A percentile compares a stretch with the other conserved stretches of the same genome.
Conservation (phyloP, 2,329 filamentous ascomycete species). For the Scedosporium dehoogii region DNA sequence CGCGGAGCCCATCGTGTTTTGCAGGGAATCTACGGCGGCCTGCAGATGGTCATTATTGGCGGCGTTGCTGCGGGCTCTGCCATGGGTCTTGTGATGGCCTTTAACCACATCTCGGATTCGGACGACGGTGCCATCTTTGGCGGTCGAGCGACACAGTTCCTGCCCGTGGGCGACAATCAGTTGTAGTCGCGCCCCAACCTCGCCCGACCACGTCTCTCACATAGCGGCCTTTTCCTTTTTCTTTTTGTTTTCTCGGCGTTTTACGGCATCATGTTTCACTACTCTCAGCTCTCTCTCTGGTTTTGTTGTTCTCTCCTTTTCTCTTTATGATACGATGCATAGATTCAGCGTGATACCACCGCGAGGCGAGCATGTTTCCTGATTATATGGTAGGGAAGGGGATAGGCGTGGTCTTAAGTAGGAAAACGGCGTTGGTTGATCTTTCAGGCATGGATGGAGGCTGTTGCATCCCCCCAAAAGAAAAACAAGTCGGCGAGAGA, state of each 20-base stretch:
- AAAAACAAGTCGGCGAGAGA: no score
- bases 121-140: background rate
- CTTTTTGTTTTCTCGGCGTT: no score
- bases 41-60: slow-evolving; percentile 30
- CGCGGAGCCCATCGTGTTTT: slow-evolving; percentile 10
- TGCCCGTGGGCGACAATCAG: background rate
- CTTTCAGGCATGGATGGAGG: no score
- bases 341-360: background rate
- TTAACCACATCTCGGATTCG: slow-evolving; percentile 8
- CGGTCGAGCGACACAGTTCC: background rate
- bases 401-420: background rate
- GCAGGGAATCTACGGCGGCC: slow-evolving; percentile 18
- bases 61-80: slow-evolving; percentile 25
- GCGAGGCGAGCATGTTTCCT: background rate
- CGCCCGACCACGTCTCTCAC: no score
- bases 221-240: no score
- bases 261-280: no score
- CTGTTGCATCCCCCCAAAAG: no score
- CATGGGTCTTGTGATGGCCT: slow-evolving; percentile 25
- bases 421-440: no score
- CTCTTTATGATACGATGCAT: background rate
- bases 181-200: background rate
- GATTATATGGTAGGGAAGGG: background rate
- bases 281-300: background rate
- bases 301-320: background rate